Percentiles rank a stretch among this genome's conserved stretches.
Conservation (phyloP, 2,329 filamentous ascomycete species). For the Botrytis hyacinthi region DNA sequence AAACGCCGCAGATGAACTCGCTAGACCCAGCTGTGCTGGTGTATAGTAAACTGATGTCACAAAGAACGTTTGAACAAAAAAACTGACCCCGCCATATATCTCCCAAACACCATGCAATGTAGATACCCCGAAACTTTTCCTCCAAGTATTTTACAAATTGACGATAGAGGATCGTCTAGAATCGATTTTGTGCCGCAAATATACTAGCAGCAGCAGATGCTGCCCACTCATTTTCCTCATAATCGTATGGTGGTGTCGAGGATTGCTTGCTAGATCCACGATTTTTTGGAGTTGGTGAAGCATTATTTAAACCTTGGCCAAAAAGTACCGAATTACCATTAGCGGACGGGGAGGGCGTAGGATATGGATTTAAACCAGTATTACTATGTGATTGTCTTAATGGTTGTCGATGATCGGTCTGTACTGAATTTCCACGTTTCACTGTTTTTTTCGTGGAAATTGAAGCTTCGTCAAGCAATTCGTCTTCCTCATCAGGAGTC, state of each 20-base stretch:
- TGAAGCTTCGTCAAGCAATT: conserved; percentile 86
- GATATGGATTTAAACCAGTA: conserved; percentile 61
- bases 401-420: conserved; percentile 46
- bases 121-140: conserved; percentile 39
- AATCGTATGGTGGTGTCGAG: conserved; percentile 94
- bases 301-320: conserved; percentile 52
- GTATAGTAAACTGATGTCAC: conserved; percentile 25
- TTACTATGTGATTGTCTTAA: conserved; percentile 65
- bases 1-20: conserved; percentile 25
- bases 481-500: conserved; percentile 93
- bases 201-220: conserved; percentile 79
- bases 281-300: conserved; percentile 47
- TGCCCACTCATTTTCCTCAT: conserved; percentile 91
- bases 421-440: conserved; percentile 49
- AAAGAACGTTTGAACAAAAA: conserved; percentile 32
- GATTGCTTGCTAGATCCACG: conserved; percentile 62
- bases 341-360: conserved; percentile 72
- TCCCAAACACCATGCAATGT: conserved; percentile 40
- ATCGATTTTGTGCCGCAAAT: conserved; percentile 67
- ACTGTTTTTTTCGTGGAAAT: conserved; percentile 73
- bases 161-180: conserved; percentile 42
- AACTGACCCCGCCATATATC: conserved; percentile 26
- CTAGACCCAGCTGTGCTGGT: conserved; percentile 20
- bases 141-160: conserved; percentile 36
- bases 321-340: conserved; percentile 77